Evolutionary conservation across 306 rosid species (phyloP), one percentile per base, ranked within the genome.

Genomic region (Fragaria ananassa): DNA sequence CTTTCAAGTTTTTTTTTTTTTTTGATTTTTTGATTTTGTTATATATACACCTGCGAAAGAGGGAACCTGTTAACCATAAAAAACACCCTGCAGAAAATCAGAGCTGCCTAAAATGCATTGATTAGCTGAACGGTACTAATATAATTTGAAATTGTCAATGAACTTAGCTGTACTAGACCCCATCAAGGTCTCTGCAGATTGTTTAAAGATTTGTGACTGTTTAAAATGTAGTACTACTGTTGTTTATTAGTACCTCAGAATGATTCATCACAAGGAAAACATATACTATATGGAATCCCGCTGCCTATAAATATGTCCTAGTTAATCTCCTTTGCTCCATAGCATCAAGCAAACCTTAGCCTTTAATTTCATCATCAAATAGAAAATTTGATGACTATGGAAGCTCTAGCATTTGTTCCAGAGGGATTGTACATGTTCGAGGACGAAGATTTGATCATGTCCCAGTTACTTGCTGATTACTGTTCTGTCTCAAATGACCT

Each of bases 361-460:
- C 60, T 78, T 27, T 27, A 27, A 27, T 27, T 47, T 61, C n/a
- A 62, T 54, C 57, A 74, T 80, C 57, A 12, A 19, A 8, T 10
- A 58, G 35, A 47, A 72, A 13, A 25, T 29, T 5, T 42, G 14
- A 42, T 23, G 68, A 34, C 21, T 23, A 89, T 93, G 96, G 96
- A 93, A 70, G 57, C 85, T 77, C 11, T 37, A 61, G 88, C 88
- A 54, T 76, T 80, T 74, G 77, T 86, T 68, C 84, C 78, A 75
- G 86, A 86, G 42, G 79, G 84, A 78, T 67, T 86, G 0, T 83
- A 81, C 79, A 78, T 88, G 61, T 82, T 87, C 39, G 88, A 88
- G 60, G 96, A 91, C 68, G 82, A 86, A 74, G 85, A 89, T 44
- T 80, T 62, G 70, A 5, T 91, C 67, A 88, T 91, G 90, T 70